Percentiles rank a stretch among this genome's conserved stretches.
These are phyloP conservation scores for Scheffersomyces stambukii DNA, from an alignment of 1,139 yeast species.

Conservation along the genomic window DNA sequence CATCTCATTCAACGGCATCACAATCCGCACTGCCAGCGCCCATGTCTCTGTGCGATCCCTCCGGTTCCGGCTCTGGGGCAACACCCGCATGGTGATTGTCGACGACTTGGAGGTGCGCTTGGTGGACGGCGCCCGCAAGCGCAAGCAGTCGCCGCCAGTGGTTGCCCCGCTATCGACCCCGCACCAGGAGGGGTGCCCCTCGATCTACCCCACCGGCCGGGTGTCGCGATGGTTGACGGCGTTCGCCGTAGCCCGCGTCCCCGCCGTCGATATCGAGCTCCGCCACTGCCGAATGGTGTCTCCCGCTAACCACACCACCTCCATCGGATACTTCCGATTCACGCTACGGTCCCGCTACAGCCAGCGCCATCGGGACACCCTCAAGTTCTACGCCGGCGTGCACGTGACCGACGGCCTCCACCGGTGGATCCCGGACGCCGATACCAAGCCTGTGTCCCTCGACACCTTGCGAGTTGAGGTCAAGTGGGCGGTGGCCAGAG, in stretches of 20 bases:
- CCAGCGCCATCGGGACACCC: constrained; percentile 12
- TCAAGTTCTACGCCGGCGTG: constrained; percentile 20
- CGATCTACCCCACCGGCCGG: not conserved
- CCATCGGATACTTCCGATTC: constrained; percentile 22
- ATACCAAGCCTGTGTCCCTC: constrained; percentile 13
- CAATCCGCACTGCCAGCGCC: constrained; percentile 13
- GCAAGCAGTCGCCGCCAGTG: not conserved
- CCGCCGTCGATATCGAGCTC: constrained; percentile 25
- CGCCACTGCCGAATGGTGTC: constrained; percentile 16
- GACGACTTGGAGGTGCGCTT: constrained; percentile 20
- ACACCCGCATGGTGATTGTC: constrained; percentile 27
- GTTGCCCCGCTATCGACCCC: constrained; percentile 1
- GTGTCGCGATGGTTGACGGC: not conserved
- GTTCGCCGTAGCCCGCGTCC: constrained; percentile 12
- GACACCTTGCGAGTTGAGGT: constrained; percentile 20
- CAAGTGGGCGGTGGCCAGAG: constrained; percentile 17
- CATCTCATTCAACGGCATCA: constrained; percentile 31
- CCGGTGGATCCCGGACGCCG: constrained; percentile 4
- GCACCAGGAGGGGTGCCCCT: too few species aligned
- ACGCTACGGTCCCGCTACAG: constrained; percentile 19
- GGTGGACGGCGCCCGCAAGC: not conserved
- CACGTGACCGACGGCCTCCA: constrained; percentile 11
- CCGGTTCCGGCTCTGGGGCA: constrained; percentile 40
- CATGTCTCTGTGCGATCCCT: constrained; percentile 20
- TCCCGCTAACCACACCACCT: constrained; percentile 11